Evolutionary conservation across 2,329 filamentous ascomycete genomes (phyloP).

Genomic region (Colletotrichum siamense): DNA sequence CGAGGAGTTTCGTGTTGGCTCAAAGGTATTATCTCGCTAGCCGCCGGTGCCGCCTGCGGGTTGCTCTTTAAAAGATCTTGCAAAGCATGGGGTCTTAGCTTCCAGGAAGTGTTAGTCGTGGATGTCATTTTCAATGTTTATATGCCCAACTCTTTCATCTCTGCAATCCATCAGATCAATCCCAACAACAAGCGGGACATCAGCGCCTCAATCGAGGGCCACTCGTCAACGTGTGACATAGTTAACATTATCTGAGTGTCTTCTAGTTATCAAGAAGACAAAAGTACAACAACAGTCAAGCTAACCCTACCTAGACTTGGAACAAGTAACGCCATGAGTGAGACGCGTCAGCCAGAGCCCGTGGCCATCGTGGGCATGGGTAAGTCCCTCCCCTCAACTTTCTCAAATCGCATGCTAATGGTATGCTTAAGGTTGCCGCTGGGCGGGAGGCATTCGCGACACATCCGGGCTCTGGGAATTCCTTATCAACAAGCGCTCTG

Average conservation of each 20-base stretch:
- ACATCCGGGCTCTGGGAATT: slow-evolving; percentile 24
- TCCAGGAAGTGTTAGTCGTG: rapidly evolving
- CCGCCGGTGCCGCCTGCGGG: background rate
- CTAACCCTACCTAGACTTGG: rapidly evolving
- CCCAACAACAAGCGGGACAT: background rate
- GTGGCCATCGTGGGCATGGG: background rate
- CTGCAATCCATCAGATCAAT: background rate
- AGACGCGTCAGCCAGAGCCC: background rate
- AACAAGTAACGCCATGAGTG: background rate
- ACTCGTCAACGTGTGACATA: background rate
- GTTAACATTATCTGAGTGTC: background rate
- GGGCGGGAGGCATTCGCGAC: background rate
- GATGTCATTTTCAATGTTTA: background rate
- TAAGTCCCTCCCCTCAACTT: background rate
- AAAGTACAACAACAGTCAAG: background rate
- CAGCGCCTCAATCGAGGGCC: background rate
- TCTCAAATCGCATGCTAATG: background rate
- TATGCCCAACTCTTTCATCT: rapidly evolving
- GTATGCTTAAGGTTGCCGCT: background rate
- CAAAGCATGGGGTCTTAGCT: rapidly evolving
- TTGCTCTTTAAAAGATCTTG: background rate
- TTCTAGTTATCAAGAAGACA: background rate
- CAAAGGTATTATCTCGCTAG: background rate
- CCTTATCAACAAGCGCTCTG: slow-evolving; percentile 10
- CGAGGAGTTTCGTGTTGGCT: background rate